Conservation (phyloP, 2,329 filamentous ascomycete genomes). For the Aureobasidium sp. region DNA sequence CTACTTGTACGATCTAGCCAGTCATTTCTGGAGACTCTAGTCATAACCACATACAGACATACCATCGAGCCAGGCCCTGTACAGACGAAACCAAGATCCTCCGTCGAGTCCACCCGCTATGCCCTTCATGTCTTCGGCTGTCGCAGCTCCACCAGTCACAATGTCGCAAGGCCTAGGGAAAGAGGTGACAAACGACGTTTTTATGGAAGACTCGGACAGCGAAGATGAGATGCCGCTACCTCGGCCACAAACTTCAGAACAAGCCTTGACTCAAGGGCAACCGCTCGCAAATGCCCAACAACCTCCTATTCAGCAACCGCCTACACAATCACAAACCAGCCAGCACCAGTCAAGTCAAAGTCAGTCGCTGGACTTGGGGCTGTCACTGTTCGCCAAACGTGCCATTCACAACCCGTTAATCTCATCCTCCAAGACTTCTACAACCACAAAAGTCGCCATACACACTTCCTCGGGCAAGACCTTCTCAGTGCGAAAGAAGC, state of each 20-base stretch:
- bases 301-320: not conserved
- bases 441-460: slow-evolving; percentile 19
- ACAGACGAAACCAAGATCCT: slow-evolving; percentile 18
- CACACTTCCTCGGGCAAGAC: slow-evolving; percentile 52
- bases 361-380: not conserved
- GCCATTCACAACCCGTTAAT: slow-evolving; percentile 1
- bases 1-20: not conserved
- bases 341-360: not conserved
- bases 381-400: slow-evolving; percentile 11
- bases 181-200: slow-evolving; percentile 31
- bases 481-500: slow-evolving; percentile 51
- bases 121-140: slow-evolving; percentile 54
- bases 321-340: not conserved
- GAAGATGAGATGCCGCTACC: slow-evolving; percentile 23
- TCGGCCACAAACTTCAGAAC: not conserved
- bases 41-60: not conserved
- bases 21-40: not conserved
- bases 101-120: slow-evolving; percentile 50
- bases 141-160: slow-evolving; percentile 41
- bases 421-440: not conserved
- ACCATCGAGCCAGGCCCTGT: not conserved
- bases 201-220: slow-evolving; percentile 34
- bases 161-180: slow-evolving; percentile 29
- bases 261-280: not conserved
- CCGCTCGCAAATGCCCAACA: not conserved